Evolutionary conservation across 2,329 filamentous ascomycete genomes (phyloP).

Genomic region (Tolypocladium pustulatum): DNA sequence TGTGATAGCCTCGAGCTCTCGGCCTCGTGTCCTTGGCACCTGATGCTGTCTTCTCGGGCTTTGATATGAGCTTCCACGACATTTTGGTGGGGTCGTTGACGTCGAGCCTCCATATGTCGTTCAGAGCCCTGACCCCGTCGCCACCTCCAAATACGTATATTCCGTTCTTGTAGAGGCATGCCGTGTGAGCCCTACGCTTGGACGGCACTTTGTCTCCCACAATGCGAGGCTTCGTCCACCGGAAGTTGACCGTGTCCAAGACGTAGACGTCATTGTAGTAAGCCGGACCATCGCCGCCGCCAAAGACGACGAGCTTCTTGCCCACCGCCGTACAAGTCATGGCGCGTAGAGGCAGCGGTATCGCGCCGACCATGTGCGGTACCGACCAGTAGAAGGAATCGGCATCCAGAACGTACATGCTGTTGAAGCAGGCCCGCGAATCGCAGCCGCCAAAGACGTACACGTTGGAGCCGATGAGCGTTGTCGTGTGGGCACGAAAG

Average conservation of each 20-base stretch:
- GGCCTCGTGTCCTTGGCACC: conserved; percentile 33
- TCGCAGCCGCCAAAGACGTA: conserved; percentile 63
- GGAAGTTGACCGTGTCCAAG: conserved; percentile 59
- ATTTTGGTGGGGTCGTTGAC: conserved; percentile 56
- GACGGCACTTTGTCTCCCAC: conserved; percentile 47
- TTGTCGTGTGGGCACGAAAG: conserved; percentile 56
- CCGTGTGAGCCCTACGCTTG: conserved; percentile 55
- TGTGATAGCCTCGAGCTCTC: conserved; percentile 59
- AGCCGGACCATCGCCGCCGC: conserved; percentile 57
- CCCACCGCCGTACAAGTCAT: conserved; percentile 65
- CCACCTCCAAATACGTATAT: conserved; percentile 65
- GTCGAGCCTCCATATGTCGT: conserved; percentile 64
- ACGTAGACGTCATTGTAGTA: conserved; percentile 67
- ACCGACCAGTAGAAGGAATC: conserved; percentile 61
- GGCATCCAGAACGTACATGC: conserved; percentile 58
- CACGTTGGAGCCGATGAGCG: conserved; percentile 54
- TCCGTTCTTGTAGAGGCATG: conserved; percentile 61
- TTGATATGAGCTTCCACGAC: conserved; percentile 56
- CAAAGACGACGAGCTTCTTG: conserved; percentile 60
- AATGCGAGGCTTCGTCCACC: conserved; percentile 53
- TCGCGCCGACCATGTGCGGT: conserved; percentile 53
- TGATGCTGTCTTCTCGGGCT: conserved; percentile 23
- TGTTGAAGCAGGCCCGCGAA: conserved; percentile 56
- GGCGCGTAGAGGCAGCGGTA: conserved; percentile 54
- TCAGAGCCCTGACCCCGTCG: conserved; percentile 58